Evolutionary conservation across 495 filamentous ascomycete species (phyloP).

Genomic region (Aspergillus hancockii): DNA sequence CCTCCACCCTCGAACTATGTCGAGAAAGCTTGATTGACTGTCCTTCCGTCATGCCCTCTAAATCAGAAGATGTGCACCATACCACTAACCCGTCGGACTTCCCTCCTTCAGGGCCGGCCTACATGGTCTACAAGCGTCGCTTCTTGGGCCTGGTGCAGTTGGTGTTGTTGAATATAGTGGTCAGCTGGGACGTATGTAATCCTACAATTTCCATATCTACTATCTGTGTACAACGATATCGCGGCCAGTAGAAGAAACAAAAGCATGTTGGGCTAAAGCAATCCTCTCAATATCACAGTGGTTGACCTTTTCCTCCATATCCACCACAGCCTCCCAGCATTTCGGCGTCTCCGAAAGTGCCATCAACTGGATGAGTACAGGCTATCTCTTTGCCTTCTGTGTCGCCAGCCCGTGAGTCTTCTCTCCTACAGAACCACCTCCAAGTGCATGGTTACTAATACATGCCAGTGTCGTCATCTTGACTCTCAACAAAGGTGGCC

Average conservation of each 20-base stretch:
- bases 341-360: conserved; percentile 73
- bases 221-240: neutral
- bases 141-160: conserved; percentile 87
- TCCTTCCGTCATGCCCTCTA: conserved; percentile 1
- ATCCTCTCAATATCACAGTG: conserved; percentile 52
- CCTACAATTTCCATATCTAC: neutral
- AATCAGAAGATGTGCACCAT: neutral
- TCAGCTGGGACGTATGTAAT: conserved; percentile 87
- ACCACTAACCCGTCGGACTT: conserved; percentile 12
- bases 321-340: conserved; percentile 71
- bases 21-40: neutral
- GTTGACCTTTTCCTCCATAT: conserved; percentile 89
- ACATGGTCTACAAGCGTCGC: conserved; percentile 82
- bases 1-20: neutral
- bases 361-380: conserved; percentile 92
- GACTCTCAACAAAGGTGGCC: conserved; percentile 75
- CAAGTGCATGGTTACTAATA: neutral
- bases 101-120: conserved; percentile 39
- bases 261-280: conserved; percentile 13
- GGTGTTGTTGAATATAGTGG: conserved; percentile 85
- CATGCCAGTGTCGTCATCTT: conserved; percentile 62
- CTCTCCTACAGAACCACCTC: neutral
- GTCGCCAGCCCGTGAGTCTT: conserved; percentile 64
- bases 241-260: neutral
- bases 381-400: conserved; percentile 82